Conservation (phyloP, 495 filamentous ascomycete species). For the Hamigera avellanea region DNA sequence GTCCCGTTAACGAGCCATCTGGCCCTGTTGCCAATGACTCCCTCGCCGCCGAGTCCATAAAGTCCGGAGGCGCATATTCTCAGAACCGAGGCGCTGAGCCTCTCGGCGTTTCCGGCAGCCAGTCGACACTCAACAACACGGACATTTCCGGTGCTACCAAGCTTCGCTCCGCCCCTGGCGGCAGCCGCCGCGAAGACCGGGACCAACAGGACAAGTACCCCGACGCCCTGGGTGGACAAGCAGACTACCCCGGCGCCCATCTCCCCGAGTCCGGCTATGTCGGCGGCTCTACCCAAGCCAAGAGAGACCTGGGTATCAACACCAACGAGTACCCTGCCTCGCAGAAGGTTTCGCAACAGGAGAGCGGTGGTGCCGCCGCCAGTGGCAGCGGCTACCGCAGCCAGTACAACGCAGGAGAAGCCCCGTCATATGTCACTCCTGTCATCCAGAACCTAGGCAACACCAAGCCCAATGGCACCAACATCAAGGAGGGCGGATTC, state of each 20-base stretch:
- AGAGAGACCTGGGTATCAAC: slow-evolving; percentile 22
- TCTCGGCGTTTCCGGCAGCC: slow-evolving; percentile 29
- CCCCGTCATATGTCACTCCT: slow-evolving; percentile 34
- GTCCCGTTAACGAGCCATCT: slow-evolving; percentile 38
- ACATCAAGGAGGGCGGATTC: slow-evolving; percentile 44
- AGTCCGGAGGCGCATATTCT: slow-evolving; percentile 38
- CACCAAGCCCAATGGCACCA: slow-evolving; percentile 43
- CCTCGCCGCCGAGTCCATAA: slow-evolving; percentile 51
- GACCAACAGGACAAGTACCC: slow-evolving; percentile 36
- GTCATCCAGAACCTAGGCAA: slow-evolving; percentile 19
- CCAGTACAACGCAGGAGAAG: slow-evolving; percentile 20
- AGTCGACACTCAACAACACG: slow-evolving; percentile 45
- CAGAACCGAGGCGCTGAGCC: slow-evolving; percentile 40
- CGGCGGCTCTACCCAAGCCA: slow-evolving; percentile 31
- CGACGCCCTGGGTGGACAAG: slow-evolving; percentile 37
- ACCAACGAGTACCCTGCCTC: slow-evolving; percentile 13
- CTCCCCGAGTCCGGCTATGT: slow-evolving; percentile 25
- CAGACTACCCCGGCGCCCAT: slow-evolving; percentile 36
- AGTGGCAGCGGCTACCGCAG: slow-evolving; percentile 17
- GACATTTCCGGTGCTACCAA: slow-evolving; percentile 39
- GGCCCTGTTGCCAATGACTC: slow-evolving; percentile 51
- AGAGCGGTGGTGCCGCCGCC: slow-evolving; percentile 7
- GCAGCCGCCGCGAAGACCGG: slow-evolving; percentile 34
- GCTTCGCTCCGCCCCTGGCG: slow-evolving; percentile 38
- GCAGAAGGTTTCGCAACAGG: slow-evolving; percentile 6